Conservation (phyloP, 768 basidiomycete genomes). For the Lentinula lateritia region DNA sequence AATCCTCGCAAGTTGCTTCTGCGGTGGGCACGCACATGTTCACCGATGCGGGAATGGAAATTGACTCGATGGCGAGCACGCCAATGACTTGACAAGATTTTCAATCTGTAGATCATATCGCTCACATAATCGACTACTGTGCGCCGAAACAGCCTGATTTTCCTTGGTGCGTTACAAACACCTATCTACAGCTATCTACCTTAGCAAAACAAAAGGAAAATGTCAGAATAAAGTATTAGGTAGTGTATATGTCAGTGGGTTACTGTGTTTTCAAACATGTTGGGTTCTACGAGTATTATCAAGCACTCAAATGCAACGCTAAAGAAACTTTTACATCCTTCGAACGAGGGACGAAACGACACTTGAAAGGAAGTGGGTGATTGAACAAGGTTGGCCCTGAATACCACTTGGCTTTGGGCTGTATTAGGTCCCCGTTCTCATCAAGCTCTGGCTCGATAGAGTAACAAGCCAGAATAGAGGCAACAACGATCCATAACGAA, state of each 20-base stretch:
- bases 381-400: not conserved
- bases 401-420: not conserved
- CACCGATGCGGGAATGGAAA: slow-evolving; percentile 46
- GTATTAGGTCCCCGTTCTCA: not conserved
- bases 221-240: too few species aligned
- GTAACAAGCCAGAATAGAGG: slow-evolving; percentile 9
- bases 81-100: slow-evolving; percentile 33
- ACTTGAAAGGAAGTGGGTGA: slow-evolving; percentile 4
- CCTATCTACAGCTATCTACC: too few species aligned
- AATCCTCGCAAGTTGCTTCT: slow-evolving; percentile 25
- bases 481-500: slow-evolving; percentile 9
- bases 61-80: slow-evolving; percentile 75
- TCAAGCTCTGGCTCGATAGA: slow-evolving; percentile 7
- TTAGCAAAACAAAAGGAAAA: too few species aligned
- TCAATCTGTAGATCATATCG: too few species aligned
- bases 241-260: too few species aligned
- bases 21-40: slow-evolving; percentile 21
- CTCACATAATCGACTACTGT: too few species aligned
- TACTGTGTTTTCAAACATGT: too few species aligned
- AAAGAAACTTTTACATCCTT: not conserved
- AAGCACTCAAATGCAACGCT: too few species aligned
- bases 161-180: too few species aligned
- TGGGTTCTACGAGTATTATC: too few species aligned
- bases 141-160: too few species aligned
- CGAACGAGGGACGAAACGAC: slow-evolving; percentile 1